Evolutionary conservation across 1,284 basidiomycete species (phyloP), one percentile per base, ranked within the genome.

Genomic region (Ceratobasidium sp.): DNA sequence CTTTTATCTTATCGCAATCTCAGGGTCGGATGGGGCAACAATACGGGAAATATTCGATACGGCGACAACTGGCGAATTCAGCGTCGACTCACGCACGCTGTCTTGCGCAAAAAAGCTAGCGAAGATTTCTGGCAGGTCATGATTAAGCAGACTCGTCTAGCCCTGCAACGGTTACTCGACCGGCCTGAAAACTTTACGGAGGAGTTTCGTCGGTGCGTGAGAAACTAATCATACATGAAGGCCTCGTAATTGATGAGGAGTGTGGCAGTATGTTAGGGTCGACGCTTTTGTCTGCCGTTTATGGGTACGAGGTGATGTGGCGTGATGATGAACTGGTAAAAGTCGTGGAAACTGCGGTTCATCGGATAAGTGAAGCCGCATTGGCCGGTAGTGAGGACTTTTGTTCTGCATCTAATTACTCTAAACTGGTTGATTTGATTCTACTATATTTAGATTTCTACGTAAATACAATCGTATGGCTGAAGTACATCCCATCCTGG

Each of bases 401-500:
- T 20, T 1, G 17, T 35, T 58, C 60, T 31, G n/a, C n/a, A n/a
- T n/a, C n/a, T n/a, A n/a, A n/a, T n/a, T n/a, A n/a, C n/a, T n/a
- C n/a, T n/a, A n/a, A n/a, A n/a, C n/a, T n/a, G n/a, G n/a, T n/a
- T n/a, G n/a, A n/a, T n/a, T n/a, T n/a, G n/a, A n/a, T n/a, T n/a
- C n/a, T n/a, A n/a, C n/a, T n/a, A n/a, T 47, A 13, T 39, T 5
- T n/a, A 71, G 67, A 71, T 26, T 71, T 71, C 39, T 58, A 58
- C 20, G 67, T 71, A 13, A 71, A 71, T 23, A 45, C 67, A 15
- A 71, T 71, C 26, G 20, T 13, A 7, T 71, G 67, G 67, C 39
- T 77, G 23, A 66, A 68, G 56, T 75, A 75, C 26, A n/a, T 77
- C 39, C 77, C 77, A 3, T 61, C 61, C 3, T 77, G 77, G 77